Evolutionary conservation across 2,329 filamentous ascomycete genomes (phyloP).

Genomic region (Coniochaeta prunicola): DNA sequence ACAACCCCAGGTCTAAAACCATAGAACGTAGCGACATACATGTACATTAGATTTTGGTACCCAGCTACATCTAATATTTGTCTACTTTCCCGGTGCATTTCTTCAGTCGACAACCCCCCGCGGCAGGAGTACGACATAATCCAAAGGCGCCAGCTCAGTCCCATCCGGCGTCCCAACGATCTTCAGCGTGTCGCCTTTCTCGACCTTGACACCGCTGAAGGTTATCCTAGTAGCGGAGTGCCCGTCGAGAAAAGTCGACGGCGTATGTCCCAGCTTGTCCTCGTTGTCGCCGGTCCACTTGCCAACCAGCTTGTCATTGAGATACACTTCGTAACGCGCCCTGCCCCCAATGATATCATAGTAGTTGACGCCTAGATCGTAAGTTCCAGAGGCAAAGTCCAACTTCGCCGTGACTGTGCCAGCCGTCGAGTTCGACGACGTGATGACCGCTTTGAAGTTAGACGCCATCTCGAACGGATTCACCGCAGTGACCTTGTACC

Average conservation of each 20-base stretch:
- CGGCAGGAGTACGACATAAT: slow-evolving; percentile 59
- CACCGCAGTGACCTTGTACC: slow-evolving; percentile 47
- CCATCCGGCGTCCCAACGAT: slow-evolving; percentile 53
- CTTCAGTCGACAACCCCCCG: slow-evolving; percentile 44
- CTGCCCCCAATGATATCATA: slow-evolving; percentile 55
- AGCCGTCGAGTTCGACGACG: slow-evolving; percentile 39
- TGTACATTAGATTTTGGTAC: neutral
- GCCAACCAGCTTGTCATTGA: slow-evolving; percentile 47
- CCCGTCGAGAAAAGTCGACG: slow-evolving; percentile 53
- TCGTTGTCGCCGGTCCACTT: slow-evolving; percentile 55
- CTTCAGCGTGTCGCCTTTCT: slow-evolving; percentile 43
- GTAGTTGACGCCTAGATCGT: slow-evolving; percentile 60
- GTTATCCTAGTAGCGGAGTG: slow-evolving; percentile 58
- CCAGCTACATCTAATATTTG: neutral
- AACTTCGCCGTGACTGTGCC: slow-evolving; percentile 42
- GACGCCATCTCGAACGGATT: slow-evolving; percentile 55
- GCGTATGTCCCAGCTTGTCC: slow-evolving; percentile 49
- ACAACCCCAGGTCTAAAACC: no score
- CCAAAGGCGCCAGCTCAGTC: slow-evolving; percentile 55
- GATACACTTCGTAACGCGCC: slow-evolving; percentile 44
- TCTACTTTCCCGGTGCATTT: neutral
- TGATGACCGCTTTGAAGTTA: slow-evolving; percentile 46
- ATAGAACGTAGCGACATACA: neutral
- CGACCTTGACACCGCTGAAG: slow-evolving; percentile 42
- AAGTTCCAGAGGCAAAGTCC: slow-evolving; percentile 42